Base-by-base conservation (phyloP, 148 eudicot genomes). In the Beta vulgaris region DNA sequence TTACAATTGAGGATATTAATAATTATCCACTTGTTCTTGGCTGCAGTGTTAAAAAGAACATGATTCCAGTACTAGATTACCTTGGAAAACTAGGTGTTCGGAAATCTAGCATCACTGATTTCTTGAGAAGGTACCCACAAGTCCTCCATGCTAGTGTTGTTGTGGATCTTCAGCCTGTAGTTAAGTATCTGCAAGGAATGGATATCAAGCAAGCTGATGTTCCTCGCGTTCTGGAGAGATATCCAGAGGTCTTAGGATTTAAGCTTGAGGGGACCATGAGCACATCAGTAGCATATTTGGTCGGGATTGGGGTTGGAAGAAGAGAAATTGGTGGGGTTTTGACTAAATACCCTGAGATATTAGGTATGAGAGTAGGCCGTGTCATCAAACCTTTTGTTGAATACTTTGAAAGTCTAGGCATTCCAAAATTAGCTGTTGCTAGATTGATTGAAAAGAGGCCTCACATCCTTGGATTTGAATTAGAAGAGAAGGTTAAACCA, bases 261-360 rank as follows among this genome's bases (percentile, higher is more conserved):
- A 96, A 92, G 82, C 98, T 96, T 43, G 99, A 96, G 84, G 99
- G 99, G 62, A 96, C 99, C 31, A 96, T 96, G 99, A 96, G 99
- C 81, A 96, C 98, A 65, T 96, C 98, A 0, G 99, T 95, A 76
- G 98, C 99, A 61, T 96, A 96, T 86, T 82, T 96, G 83, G 91
- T 96, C 63, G 98, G 93, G 15, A 89, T 96, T 77, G 99, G 99
- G 18, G 98, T 96, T 13, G 89, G 88, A 73, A 91, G 97, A 83
- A 87, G 97, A 81, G 98, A 91, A 76, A 84, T 96, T 71, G 97
- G 97, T 31, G 87, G 88, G 16, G 78, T 96, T 64, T 83, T 96
- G 55, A 96, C 97, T 55, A 82, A 79, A 75, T 96, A 89, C 68
- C 99, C 98, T 14, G 93, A 92, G 73, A 87, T 96, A 74, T 79